Percentiles rank a stretch among this genome's conserved stretches.
These are phyloP conservation scores for Trametes meyenii DNA, from an alignment of 768 basidiomycete species.

Conservation along the genomic window DNA sequence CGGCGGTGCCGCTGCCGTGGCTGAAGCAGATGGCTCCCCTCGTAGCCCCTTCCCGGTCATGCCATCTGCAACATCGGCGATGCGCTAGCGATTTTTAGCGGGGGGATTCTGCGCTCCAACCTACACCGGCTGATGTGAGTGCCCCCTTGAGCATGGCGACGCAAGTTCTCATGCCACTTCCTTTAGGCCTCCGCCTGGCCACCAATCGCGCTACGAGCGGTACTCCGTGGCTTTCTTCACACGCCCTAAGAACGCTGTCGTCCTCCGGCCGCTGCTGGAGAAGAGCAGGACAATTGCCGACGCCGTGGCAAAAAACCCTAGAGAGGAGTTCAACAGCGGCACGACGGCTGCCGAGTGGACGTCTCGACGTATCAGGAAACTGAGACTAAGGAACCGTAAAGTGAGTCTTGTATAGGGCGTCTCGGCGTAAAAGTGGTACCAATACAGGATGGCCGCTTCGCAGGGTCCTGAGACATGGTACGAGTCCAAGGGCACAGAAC, in stretches of 20 bases:
- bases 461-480: conserved; percentile 33
- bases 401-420: conserved; percentile 16
- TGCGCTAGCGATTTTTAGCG: conserved; percentile 47
- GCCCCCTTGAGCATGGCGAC: neutral
- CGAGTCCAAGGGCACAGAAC: conserved; percentile 34
- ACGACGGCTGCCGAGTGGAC: conserved; percentile 32
- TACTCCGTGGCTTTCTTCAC: conserved; percentile 43
- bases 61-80: conserved; percentile 52
- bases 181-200: conserved; percentile 42
- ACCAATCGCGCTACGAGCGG: conserved; percentile 35
- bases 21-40: conserved; percentile 2
- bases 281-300: conserved; percentile 30
- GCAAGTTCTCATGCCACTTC: neutral
- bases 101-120: conserved; percentile 47
- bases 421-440: neutral
- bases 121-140: conserved; percentile 47
- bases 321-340: conserved; percentile 27
- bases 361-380: conserved; percentile 29
- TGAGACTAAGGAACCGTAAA: conserved; percentile 31
- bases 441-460: neutral
- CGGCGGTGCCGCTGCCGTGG: neutral
- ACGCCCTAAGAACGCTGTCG: conserved; percentile 35
- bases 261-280: conserved; percentile 33
- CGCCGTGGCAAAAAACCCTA: conserved; percentile 22
- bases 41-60: conserved; percentile 47